phyloP scores from a whole-genome alignment of 208 protist genomes.

The Leishmania braziliensis region DNA sequence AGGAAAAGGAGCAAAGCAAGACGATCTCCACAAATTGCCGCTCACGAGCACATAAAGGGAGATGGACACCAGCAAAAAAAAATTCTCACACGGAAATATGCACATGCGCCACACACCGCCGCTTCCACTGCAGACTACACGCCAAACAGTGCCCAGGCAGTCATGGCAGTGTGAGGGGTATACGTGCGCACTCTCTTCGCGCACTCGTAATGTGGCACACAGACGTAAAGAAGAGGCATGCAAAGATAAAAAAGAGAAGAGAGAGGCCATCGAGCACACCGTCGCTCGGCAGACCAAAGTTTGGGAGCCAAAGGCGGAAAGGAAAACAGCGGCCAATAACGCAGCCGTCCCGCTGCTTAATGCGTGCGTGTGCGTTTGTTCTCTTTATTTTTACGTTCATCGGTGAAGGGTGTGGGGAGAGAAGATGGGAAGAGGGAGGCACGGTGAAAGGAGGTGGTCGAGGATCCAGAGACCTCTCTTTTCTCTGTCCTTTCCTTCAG shows the following conservation, averaged over 20 bases:
- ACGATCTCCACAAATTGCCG: not conserved
- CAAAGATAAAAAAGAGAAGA: not conserved
- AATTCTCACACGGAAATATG: not conserved
- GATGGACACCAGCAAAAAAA: not conserved
- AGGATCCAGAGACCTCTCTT: not conserved
- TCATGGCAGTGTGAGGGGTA: not conserved
- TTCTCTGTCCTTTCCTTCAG: not conserved
- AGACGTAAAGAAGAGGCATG: not conserved
- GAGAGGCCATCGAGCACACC: not conserved
- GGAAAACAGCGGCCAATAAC: no score
- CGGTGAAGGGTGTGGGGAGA: no score
- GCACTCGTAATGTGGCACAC: not conserved
- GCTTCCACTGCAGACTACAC: not conserved
- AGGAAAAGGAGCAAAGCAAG: no score
- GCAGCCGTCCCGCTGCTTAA: no score
- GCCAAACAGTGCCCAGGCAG: not conserved
- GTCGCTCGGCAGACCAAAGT: not conserved
- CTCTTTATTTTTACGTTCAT: not conserved
- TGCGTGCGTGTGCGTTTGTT: no score
- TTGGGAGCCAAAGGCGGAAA: not conserved
- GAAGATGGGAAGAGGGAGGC: not conserved
- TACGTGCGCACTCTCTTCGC: not conserved
- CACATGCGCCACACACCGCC: not conserved
- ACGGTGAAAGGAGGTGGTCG: not conserved
- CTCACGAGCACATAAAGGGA: not conserved